Evolutionary conservation across 2,329 filamentous ascomycete genomes (phyloP), one percentile per base, ranked within the genome.

Genomic region (Nemania serpens): DNA sequence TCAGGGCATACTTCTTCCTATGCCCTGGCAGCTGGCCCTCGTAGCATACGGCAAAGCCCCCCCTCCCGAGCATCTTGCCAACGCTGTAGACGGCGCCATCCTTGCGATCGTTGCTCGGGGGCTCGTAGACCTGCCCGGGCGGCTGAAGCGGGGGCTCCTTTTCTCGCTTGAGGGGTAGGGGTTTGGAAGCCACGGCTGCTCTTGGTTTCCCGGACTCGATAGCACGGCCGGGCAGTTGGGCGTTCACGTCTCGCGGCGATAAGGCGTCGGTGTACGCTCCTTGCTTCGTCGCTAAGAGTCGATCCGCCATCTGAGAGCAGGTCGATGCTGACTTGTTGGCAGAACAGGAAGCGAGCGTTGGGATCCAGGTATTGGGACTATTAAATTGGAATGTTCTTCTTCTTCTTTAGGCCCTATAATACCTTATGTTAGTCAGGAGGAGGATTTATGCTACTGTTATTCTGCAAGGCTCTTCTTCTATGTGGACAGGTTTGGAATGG

Each of bases 41-140:
- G 72, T 93, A 90, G 77, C 90, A 93, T 63, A 93, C 89, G 66
- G 91, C 91, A 72, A 94, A 94, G 10, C 91, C 91, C 48, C 91
- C 91, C 76, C 91, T 93, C 25, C 91, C 91, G 59, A 94, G 81
- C 72, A 91, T 81, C 69, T 86, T 87, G 59, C 90, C 89, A 34
- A 91, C 87, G 69, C 89, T 85, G 78, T 93, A 94, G 50, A 88
- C 82, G 56, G 88, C 85, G 55, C 90, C 90, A 77, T 88, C 81
- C 58, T 82, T 84, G 55, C 88, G 87, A 74, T 92, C 89, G 56
- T 81, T 79, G 71, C 89, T 90, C 48, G 89, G 81, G 18, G 86
- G 86, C 73, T 89, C 86, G 20, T 77, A 75, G 47, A 89, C 82
- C 64, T 84, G 78, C 10, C 79, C 71, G 13, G 87, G 87, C n/a